Base-by-base conservation (phyloP, 306 rosid species). In the Lagenaria siceraria region DNA sequence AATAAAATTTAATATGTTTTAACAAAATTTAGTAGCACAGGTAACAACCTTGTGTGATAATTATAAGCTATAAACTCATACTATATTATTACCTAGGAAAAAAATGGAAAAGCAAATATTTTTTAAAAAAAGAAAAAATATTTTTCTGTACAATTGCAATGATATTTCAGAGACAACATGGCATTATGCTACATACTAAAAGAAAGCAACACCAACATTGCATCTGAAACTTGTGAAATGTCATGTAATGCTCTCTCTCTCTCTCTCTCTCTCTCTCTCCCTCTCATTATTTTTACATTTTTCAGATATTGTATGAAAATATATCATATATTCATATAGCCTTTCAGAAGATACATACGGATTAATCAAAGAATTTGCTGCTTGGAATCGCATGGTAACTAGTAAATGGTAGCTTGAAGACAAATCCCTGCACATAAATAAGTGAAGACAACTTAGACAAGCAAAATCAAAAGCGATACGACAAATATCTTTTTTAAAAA, bases 311-410 rank as follows among this genome's bases (percentile, higher is more conserved):
- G 55, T 82, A 64, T 29, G 80, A 88, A 79, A 85, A 52, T n/a
- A 70, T 77, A 78, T 83, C 74, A 77, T 77, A 77, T 86, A 72
- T 84, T 83, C 82, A 80, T 87, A 88, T 73, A 87, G 58, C 90
- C 87, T 86, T 87, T 77, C 74, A 80, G 86, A 83, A 77, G 86
- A 79, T 89, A 87, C 93, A 82, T 86, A 88, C 90, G 84, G 78
- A 82, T 87, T 86, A 87, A 87, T 89, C 61, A 90, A 95, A 89
- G 99, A 95, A 95, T 94, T 19, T 73, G 22, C 40, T 73, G 82
- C 84, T 87, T 81, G 53, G 76, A 78, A 78, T 83, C 61, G 86
- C 92, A 90, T 64, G 83, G 86, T 76, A 80, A 66, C 84, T 74
- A 58, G 60, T 40, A 76, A 81, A 56, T 70, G 76, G 46, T 24